These are phyloP conservation scores for Closterium sp. DNA, from an alignment of 139 green algal genomes.

Conservation along the genomic window DNA sequence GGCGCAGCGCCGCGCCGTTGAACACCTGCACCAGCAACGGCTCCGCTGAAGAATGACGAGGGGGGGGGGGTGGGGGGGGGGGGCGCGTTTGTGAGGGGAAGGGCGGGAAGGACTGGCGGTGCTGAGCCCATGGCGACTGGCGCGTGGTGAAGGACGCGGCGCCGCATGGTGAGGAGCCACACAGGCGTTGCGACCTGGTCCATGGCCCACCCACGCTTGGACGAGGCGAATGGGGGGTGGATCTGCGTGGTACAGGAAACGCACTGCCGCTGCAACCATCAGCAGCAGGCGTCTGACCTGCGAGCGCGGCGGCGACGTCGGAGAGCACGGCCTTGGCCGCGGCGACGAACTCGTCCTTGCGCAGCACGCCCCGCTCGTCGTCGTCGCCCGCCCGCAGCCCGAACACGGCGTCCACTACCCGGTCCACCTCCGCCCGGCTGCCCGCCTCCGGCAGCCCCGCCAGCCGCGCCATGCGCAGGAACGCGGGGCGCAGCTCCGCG, in stretches of 20 bases:
- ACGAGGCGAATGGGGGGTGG: not conserved
- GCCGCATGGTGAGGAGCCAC: too few species aligned
- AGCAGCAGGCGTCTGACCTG: not conserved
- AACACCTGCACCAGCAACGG: constrained; percentile 3
- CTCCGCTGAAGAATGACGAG: constrained; percentile 7
- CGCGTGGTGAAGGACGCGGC: too few species aligned
- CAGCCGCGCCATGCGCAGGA: constrained; percentile 12
- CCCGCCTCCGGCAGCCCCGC: not conserved
- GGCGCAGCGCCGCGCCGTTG: not conserved
- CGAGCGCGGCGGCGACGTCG: constrained; percentile 12
- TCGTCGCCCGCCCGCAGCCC: not conserved
- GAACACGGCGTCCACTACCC: not conserved
- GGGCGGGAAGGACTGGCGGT: not conserved
- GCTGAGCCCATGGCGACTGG: too few species aligned
- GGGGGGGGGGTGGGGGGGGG: not conserved
- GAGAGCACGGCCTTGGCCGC: not conserved
- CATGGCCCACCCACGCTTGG: not conserved
- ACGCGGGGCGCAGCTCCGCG: constrained; percentile 26
- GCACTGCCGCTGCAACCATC: not conserved
- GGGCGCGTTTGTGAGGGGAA: not conserved
- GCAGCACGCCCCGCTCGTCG: not conserved
- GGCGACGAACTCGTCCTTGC: not conserved
- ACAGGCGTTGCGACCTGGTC: not conserved
- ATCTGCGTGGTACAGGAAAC: not conserved
- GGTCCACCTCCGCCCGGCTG: not conserved